These are phyloP conservation scores for Lantana camara DNA, from an alignment of 257 asterid species.

Conservation along the genomic window DNA sequence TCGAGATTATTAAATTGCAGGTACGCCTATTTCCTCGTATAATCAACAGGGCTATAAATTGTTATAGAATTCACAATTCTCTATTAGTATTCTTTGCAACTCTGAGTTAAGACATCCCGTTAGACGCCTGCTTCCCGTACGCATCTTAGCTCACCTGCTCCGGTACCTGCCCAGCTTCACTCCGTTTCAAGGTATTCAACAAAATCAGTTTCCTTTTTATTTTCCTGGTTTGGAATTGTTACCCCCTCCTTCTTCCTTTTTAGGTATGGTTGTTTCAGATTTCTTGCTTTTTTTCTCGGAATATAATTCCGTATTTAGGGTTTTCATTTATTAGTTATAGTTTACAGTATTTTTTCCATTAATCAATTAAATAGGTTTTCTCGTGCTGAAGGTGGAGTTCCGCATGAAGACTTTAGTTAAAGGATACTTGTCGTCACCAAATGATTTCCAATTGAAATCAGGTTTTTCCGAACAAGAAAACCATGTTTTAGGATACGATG, in stretches of 20 bases:
- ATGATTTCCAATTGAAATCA: constrained; percentile 31
- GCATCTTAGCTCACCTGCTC: too few relatives aligned
- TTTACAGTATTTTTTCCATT: background rate
- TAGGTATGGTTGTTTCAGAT: background rate
- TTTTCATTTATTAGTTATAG: background rate
- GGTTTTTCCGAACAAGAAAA: constrained; percentile 25
- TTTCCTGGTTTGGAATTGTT: too few relatives aligned
- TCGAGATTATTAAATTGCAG: too few relatives aligned
- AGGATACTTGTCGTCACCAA: constrained; percentile 28
- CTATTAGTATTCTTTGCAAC: too few relatives aligned
- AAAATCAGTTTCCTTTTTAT: background rate
- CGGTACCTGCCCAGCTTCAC: constrained; percentile 22
- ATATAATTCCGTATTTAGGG: background rate
- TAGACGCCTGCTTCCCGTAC: too few relatives aligned
- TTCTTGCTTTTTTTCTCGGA: background rate
- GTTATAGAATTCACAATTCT: too few relatives aligned
- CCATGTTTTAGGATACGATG: constrained; percentile 12
- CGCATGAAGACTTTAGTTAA: constrained; percentile 39
- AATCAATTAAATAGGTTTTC: background rate
- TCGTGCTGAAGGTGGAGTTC: background rate
- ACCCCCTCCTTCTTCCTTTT: background rate
- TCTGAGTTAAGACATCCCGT: too few relatives aligned
- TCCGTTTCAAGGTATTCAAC: constrained; percentile 8
- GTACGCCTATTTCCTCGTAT: too few relatives aligned
- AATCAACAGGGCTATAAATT: too few relatives aligned